Percentiles rank a stretch among this genome's conserved stretches.
phyloP scores from a whole-genome alignment of 768 basidiomycete genomes.

The Daedaleopsis sinensis region DNA sequence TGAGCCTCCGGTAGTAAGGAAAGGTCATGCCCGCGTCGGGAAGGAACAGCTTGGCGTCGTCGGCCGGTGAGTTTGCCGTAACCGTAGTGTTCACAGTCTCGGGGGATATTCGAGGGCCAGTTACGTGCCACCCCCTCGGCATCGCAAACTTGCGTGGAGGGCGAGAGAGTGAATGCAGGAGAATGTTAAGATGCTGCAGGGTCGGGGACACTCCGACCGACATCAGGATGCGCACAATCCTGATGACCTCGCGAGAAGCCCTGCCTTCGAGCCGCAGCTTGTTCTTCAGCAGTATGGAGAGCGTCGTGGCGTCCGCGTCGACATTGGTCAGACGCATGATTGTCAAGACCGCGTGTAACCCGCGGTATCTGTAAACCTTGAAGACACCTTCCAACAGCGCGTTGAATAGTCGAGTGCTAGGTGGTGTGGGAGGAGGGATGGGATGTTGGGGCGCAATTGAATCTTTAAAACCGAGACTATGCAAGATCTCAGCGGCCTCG shows the following conservation, averaged over 20 bases:
- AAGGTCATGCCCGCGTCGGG: conserved; percentile 51
- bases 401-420: conserved; percentile 57
- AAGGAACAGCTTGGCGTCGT: conserved; percentile 40
- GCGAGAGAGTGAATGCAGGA: conserved; percentile 56
- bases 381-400: conserved; percentile 57
- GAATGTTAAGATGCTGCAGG: conserved; percentile 57
- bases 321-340: conserved; percentile 59
- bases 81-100: conserved; percentile 4
- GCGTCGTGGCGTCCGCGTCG: conserved; percentile 54
- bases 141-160: conserved; percentile 35
- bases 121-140: conserved; percentile 20
- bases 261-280: conserved; percentile 47
- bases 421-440: conserved; percentile 18
- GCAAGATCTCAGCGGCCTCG: conserved; percentile 28
- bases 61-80: neutral
- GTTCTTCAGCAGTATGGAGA: conserved; percentile 57
- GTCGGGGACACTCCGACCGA: conserved; percentile 48
- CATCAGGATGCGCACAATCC: conserved; percentile 48
- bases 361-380: conserved; percentile 49
- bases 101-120: neutral
- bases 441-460: conserved; percentile 25
- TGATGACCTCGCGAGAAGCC: conserved; percentile 49
- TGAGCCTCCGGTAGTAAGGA: conserved; percentile 34
- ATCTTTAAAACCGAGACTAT: conserved; percentile 19
- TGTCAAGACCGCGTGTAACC: conserved; percentile 47